Conservation (phyloP, 176 grass and related monocot genomes). For the Aegilops longissima region DNA sequence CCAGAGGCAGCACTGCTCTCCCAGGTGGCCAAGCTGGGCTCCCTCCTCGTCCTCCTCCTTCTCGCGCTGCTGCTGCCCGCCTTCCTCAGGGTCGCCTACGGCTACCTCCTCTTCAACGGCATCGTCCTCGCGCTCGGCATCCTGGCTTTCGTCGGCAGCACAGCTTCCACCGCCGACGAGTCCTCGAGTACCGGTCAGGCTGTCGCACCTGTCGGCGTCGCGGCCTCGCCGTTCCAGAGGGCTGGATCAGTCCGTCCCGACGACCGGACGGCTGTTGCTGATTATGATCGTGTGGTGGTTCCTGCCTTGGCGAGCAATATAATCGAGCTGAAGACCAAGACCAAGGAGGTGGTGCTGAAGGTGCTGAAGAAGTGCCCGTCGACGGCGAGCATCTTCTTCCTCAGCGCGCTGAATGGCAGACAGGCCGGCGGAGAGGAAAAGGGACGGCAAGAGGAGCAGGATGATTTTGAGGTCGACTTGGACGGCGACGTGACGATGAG, state of each 20-base stretch:
- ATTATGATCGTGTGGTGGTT: neutral
- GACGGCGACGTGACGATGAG: neutral
- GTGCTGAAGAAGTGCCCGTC: constrained; percentile 11
- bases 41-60: neutral
- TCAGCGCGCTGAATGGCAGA: neutral
- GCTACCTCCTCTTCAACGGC: constrained; percentile 11
- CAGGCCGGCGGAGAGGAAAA: neutral
- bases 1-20: neutral
- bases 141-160: neutral
- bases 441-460: neutral
- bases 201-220: neutral
- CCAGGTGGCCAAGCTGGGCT: constrained; percentile 12
- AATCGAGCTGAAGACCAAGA: neutral
- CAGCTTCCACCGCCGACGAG: neutral
- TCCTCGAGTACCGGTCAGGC: neutral
- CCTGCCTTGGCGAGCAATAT: neutral
- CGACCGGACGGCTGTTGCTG: neutral
- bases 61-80: neutral
- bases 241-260: neutral
- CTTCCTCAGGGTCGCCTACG: constrained; percentile 14
- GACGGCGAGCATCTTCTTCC: constrained; percentile 16
- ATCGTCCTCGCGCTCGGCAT: constrained; percentile 4
- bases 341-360: neutral
- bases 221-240: neutral
- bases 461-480: neutral